phyloP scores from a whole-genome alignment of 1,284 basidiomycete species.

The Amylostereum areolatum region DNA sequence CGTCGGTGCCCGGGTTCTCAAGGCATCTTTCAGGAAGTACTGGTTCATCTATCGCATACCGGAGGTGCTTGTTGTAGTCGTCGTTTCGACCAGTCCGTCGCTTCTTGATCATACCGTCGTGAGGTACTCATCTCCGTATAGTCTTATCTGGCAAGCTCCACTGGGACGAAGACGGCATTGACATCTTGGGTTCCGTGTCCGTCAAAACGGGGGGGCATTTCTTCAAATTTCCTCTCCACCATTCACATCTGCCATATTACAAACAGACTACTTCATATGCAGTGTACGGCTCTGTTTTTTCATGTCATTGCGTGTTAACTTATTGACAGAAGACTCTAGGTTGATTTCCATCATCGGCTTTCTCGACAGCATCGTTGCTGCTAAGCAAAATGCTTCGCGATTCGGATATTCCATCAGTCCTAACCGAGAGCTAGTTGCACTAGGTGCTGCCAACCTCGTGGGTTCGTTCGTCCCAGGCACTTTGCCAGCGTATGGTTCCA shows the following conservation, averaged over 20 bases:
- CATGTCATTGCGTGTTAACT: neutral
- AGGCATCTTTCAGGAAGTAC: conserved; percentile 45
- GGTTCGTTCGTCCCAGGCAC: conserved; percentile 81
- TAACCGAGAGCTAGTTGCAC: conserved; percentile 85
- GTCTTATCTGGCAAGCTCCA: conserved; percentile 65
- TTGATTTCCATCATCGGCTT: conserved; percentile 73
- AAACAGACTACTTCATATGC: conserved; percentile 74
- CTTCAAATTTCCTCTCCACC: conserved; percentile 61
- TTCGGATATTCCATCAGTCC: conserved; percentile 88
- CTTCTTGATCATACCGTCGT: neutral
- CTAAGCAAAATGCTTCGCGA: conserved; percentile 79
- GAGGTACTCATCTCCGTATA: conserved; percentile 22
- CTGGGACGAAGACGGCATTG: conserved; percentile 78
- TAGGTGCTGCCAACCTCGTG: conserved; percentile 79
- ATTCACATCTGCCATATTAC: conserved; percentile 56
- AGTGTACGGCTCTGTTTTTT: conserved; percentile 42
- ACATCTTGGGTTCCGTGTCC: conserved; percentile 74
- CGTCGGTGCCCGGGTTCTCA: conserved; percentile 53
- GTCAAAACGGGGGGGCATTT: conserved; percentile 55
- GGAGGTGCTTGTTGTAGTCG: conserved; percentile 77
- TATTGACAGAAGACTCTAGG: conserved; percentile 28
- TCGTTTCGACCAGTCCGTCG: conserved; percentile 69
- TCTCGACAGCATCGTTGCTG: conserved; percentile 79
- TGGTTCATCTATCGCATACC: conserved; percentile 76
- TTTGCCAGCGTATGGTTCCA: conserved; percentile 84